Evolutionary conservation across 345 rosid genomes (phyloP).

Genomic region (Eucalyptus sp.): DNA sequence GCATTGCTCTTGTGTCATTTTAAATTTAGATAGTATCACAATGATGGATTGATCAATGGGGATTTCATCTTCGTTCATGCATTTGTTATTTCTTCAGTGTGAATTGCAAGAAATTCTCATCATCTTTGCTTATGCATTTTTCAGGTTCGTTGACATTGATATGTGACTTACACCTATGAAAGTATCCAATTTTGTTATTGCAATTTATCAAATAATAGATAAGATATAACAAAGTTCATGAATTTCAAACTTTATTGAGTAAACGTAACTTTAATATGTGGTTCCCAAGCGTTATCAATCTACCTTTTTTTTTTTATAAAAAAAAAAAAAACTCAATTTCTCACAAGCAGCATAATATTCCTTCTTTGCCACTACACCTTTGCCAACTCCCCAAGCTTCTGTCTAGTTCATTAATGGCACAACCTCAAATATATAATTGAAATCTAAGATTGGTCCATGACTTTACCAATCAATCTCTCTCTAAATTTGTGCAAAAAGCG

Average conservation of each 20-base stretch:
- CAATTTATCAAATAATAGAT: not conserved
- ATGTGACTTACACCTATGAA: not conserved
- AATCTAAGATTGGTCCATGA: not conserved
- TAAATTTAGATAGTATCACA: not conserved
- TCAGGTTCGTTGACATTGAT: too few relatives aligned
- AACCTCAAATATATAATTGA: not conserved
- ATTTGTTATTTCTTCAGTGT: too few relatives aligned
- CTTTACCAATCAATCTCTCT: not conserved
- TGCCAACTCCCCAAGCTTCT: not conserved
- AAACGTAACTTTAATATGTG: fast-evolving
- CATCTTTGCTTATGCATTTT: not conserved
- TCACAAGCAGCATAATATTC: not conserved
- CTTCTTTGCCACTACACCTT: not conserved
- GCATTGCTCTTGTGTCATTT: not conserved
- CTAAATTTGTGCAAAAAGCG: fast-evolving
- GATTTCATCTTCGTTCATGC: too few relatives aligned
- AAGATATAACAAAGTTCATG: not conserved
- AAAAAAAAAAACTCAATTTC: fast-evolving
- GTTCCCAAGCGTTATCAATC: not conserved
- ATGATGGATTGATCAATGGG: not conserved
- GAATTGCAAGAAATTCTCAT: not conserved
- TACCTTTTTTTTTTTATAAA: too few relatives aligned
- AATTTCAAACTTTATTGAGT: too few relatives aligned
- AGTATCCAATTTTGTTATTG: fast-evolving
- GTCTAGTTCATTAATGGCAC: not conserved